phyloP scores from a whole-genome alignment of 495 filamentous ascomycete species.

The Melanomma pulvis-pyrius region DNA sequence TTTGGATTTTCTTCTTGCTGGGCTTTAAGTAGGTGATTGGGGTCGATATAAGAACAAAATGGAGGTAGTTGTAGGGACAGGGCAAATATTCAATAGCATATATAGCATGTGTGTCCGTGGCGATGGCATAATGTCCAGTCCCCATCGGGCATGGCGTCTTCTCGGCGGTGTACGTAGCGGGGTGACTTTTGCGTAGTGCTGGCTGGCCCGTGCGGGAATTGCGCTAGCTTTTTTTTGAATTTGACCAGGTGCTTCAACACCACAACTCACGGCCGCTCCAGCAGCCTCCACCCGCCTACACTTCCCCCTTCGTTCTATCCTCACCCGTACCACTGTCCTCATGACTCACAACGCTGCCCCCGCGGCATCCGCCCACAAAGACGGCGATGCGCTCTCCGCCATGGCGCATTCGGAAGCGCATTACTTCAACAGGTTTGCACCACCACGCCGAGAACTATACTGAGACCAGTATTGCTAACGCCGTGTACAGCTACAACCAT shows the following conservation, averaged over 20 bases:
- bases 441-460: background rate
- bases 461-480: constrained; percentile 33
- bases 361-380: constrained; percentile 31
- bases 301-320: background rate
- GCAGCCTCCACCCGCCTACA: constrained; percentile 4
- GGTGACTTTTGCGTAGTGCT: background rate
- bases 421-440: constrained; percentile 89
- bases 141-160: background rate
- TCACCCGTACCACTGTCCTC: background rate
- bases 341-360: constrained; percentile 38
- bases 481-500: constrained; percentile 77
- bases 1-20: background rate
- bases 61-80: background rate
- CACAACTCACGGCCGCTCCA: background rate
- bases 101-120: background rate
- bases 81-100: background rate
- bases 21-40: background rate
- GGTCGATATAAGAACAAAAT: too few species aligned
- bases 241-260: background rate
- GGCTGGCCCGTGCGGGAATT: constrained; percentile 4
- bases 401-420: constrained; percentile 80
- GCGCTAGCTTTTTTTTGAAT: constrained; percentile 15
- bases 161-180: background rate
- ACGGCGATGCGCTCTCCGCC: constrained; percentile 37
- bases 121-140: background rate